phyloP scores from a whole-genome alignment of 495 filamentous ascomycete genomes.

The Trichocladium uniseriatum region DNA sequence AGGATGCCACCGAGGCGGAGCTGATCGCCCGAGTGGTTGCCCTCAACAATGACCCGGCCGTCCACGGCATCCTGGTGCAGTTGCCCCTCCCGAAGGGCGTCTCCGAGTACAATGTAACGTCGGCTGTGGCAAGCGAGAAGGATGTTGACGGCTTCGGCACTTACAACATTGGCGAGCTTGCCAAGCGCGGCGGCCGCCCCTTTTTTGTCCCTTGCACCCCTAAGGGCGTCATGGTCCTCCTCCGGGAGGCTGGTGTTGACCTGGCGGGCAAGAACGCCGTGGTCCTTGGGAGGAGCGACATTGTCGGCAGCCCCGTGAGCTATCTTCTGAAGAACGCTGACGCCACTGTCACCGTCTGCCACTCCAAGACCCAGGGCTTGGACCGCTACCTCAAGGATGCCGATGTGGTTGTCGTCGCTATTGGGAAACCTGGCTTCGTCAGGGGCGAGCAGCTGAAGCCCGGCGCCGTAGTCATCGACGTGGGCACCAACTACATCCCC shows the following conservation, averaged over 20 bases:
- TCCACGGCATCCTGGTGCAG: conserved; percentile 93
- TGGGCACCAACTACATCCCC: conserved; percentile 94
- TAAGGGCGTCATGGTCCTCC: conserved; percentile 89
- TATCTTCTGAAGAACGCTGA: conserved; percentile 90
- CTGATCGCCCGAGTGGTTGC: conserved; percentile 69
- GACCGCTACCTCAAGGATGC: conserved; percentile 67
- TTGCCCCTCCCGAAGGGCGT: conserved; percentile 81
- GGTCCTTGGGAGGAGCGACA: conserved; percentile 89
- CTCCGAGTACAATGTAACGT: conserved; percentile 81
- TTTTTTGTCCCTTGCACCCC: conserved; percentile 91
- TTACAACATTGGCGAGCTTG: conserved; percentile 87
- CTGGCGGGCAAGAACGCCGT: conserved; percentile 86
- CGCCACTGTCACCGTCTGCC: conserved; percentile 93
- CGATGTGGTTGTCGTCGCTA: conserved; percentile 85
- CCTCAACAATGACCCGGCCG: conserved; percentile 77
- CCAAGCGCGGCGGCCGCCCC: conserved; percentile 83
- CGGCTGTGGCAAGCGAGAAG: conserved; percentile 82
- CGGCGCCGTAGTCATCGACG: conserved; percentile 90
- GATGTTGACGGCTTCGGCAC: conserved; percentile 97
- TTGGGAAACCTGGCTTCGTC: conserved; percentile 77
- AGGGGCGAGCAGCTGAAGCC: conserved; percentile 94
- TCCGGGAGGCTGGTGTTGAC: conserved; percentile 74
- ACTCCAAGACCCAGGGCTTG: conserved; percentile 73
- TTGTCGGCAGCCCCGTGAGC: conserved; percentile 93
- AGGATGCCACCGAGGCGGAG: conserved; percentile 73